These are phyloP conservation scores for Salvia sclarea DNA, from an alignment of 305 asterid genomes.

Conservation along the genomic window DNA sequence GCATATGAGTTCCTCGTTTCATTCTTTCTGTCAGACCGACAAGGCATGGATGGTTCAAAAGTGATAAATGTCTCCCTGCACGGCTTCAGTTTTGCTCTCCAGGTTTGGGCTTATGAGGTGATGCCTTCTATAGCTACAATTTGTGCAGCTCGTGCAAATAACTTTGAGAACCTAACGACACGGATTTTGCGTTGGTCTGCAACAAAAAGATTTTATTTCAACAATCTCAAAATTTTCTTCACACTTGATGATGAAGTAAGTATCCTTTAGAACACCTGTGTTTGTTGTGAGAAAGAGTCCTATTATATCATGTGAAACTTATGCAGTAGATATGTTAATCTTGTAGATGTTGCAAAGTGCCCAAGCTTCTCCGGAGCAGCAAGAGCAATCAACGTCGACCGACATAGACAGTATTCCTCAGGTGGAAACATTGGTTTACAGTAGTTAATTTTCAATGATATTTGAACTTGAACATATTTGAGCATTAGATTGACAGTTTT, in stretches of 20 bases:
- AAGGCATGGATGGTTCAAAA: not conserved
- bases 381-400: not conserved
- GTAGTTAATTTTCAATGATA: too few species aligned
- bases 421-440: too few species aligned
- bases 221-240: not conserved
- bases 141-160: not conserved
- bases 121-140: not conserved
- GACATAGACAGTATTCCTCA: too few species aligned
- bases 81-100: not conserved
- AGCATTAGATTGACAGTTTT: not conserved
- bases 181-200: not conserved
- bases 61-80: not conserved
- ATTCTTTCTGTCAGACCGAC: not conserved
- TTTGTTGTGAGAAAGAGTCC: not conserved
- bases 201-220: not conserved
- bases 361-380: not conserved
- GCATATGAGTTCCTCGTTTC: not conserved
- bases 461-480: too few species aligned
- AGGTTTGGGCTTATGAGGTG: not conserved
- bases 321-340: too few species aligned
- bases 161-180: not conserved
- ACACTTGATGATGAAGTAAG: not conserved
- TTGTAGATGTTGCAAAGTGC: too few species aligned
- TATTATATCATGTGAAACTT: too few species aligned
- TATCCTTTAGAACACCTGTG: not conserved